These are phyloP conservation scores for Clavulina sp. DNA, from an alignment of 768 basidiomycete species.

Conservation along the genomic window DNA sequence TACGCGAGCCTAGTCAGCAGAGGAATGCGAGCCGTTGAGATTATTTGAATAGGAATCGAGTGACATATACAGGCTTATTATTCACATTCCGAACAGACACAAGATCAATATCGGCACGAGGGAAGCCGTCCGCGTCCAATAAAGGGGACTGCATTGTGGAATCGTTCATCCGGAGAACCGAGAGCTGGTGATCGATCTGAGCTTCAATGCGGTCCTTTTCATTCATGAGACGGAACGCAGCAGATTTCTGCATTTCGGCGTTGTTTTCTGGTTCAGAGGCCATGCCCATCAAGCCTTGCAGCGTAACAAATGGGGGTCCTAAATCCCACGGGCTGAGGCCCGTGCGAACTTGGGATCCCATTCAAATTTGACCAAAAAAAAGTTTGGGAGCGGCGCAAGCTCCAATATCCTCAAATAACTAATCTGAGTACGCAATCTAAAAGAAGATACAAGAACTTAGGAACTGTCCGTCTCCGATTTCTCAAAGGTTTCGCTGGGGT, in stretches of 20 bases:
- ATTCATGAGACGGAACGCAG: slow-evolving; percentile 43
- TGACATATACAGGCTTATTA: background rate
- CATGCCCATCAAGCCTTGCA: too few relatives aligned
- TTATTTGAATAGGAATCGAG: background rate
- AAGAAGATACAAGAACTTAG: too few relatives aligned
- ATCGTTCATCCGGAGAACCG: slow-evolving; percentile 43
- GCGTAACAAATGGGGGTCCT: too few relatives aligned
- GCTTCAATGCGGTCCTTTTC: slow-evolving; percentile 57
- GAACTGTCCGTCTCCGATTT: too few relatives aligned
- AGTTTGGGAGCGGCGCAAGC: too few relatives aligned
- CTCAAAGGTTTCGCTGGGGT: too few relatives aligned
- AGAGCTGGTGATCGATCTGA: slow-evolving; percentile 43
- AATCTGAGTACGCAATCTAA: too few relatives aligned
- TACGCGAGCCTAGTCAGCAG: slow-evolving; percentile 30
- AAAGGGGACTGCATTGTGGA: slow-evolving; percentile 55
- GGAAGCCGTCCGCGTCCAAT: slow-evolving; percentile 78
- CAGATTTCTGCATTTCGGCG: slow-evolving; percentile 16
- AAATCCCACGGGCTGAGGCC: too few relatives aligned
- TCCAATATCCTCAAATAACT: too few relatives aligned
- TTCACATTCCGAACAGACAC: slow-evolving; percentile 47
- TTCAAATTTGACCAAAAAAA: too few relatives aligned
- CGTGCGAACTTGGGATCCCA: too few relatives aligned
- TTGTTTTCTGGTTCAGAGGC: too few relatives aligned
- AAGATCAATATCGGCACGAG: slow-evolving; percentile 67
- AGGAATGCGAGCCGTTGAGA: background rate